A percentile compares a stretch with the other conserved stretches of the same genome.
Conservation (phyloP, 75 land plant genomes). For the Gnetum montanum region DNA sequence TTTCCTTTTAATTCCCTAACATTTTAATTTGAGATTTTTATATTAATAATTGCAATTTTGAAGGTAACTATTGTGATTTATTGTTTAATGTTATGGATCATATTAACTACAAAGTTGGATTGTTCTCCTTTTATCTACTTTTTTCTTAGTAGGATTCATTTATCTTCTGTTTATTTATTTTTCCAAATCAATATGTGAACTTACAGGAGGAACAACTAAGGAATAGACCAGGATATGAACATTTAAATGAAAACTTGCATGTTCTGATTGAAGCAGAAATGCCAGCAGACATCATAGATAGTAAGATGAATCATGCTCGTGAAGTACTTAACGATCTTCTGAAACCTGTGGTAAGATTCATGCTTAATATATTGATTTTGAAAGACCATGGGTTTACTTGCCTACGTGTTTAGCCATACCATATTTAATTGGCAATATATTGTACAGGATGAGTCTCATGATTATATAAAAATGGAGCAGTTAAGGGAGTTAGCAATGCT, state of each 20-base stretch:
- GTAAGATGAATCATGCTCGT: constrained; percentile 55
- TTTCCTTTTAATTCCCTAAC: no score
- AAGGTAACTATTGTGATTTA: no score
- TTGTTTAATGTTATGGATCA: no score
- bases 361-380: neutral
- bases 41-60: no score
- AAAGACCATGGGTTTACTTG: no score
- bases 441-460: constrained; percentile 79
- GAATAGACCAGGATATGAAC: constrained; percentile 91
- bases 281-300: constrained; percentile 68
- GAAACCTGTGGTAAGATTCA: constrained; percentile 61
- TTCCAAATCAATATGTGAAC: no score
- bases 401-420: no score
- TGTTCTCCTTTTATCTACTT: no score
- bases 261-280: constrained; percentile 84
- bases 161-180: neutral
- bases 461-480: constrained; percentile 82
- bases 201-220: constrained; percentile 79
- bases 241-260: constrained; percentile 84
- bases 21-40: no score
- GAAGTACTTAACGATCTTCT: constrained; percentile 64
- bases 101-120: no score
- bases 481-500: constrained; percentile 82
- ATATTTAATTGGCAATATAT: no score
- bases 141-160: no score